phyloP scores from a whole-genome alignment of 306 rosid species.

The Dalbergia cultrata region DNA sequence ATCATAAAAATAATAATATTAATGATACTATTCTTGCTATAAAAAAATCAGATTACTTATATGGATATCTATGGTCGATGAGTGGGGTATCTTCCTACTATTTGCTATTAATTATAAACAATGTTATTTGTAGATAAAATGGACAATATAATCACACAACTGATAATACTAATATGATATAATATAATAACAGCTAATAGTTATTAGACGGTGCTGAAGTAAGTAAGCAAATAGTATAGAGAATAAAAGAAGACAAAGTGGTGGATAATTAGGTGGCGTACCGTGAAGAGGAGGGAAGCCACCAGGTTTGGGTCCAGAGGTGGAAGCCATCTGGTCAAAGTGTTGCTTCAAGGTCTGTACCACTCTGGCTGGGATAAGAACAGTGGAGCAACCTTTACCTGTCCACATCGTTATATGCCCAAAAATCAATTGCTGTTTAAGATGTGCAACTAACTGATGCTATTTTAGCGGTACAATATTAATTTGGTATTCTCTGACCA shows the following conservation, averaged over 20 bases:
- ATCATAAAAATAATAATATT: background rate
- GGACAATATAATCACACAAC: background rate
- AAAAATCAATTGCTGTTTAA: background rate
- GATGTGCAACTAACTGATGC: slow-evolving; percentile 12
- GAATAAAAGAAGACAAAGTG: background rate
- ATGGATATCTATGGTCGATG: background rate
- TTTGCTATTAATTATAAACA: too few species aligned
- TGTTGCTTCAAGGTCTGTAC: slow-evolving; percentile 87
- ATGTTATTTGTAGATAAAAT: too few species aligned
- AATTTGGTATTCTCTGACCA: background rate
- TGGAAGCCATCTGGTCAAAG: slow-evolving; percentile 72
- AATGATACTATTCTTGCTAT: too few species aligned
- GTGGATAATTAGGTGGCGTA: slow-evolving; percentile 32
- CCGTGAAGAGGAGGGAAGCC: slow-evolving; percentile 59
- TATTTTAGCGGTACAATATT: background rate
- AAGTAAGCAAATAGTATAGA: background rate
- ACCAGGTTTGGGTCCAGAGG: slow-evolving; percentile 58
- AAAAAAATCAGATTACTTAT: background rate
- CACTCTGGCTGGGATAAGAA: slow-evolving; percentile 90
- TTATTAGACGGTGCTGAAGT: background rate
- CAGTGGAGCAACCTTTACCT: slow-evolving; percentile 71
- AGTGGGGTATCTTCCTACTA: background rate
- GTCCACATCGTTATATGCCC: background rate
- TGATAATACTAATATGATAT: background rate
- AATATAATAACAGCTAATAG: background rate